These are phyloP conservation scores for Gymnopilus dilepis DNA, from an alignment of 768 basidiomycete genomes.

Conservation along the genomic window DNA sequence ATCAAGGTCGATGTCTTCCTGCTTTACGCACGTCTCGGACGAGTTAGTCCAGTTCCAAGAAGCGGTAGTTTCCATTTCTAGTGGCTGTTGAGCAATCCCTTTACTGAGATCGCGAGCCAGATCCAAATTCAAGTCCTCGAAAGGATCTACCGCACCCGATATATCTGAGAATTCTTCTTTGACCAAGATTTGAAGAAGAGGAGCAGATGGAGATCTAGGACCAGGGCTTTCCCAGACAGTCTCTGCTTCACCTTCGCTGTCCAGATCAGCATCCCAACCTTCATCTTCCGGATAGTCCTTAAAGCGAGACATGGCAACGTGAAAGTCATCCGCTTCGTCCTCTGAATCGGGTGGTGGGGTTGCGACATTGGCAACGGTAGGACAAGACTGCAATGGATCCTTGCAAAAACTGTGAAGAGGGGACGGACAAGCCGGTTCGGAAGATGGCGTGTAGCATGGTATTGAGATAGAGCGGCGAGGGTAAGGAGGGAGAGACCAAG, in stretches of 20 bases:
- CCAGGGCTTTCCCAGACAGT: conserved; percentile 68
- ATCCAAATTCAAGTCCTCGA: conserved; percentile 65
- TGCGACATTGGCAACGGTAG: conserved; percentile 57
- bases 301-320: conserved; percentile 47
- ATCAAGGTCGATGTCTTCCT: conserved; percentile 52
- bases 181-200: conserved; percentile 47
- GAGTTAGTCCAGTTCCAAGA: conserved; percentile 49
- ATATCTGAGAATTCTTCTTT: conserved; percentile 70
- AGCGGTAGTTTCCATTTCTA: conserved; percentile 53
- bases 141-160: conserved; percentile 68
- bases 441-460: conserved; percentile 56
- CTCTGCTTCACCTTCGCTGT: conserved; percentile 64
- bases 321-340: conserved; percentile 59
- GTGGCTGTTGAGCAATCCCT: conserved; percentile 36
- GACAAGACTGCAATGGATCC: conserved; percentile 54
- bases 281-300: conserved; percentile 38
- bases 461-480: conserved; percentile 63
- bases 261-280: conserved; percentile 52
- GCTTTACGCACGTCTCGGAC: conserved; percentile 43
- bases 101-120: conserved; percentile 48
- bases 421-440: conserved; percentile 40
- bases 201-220: conserved; percentile 65
- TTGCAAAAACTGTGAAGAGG: conserved; percentile 30
- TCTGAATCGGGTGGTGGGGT: conserved; percentile 79
- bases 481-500: conserved; percentile 60